phyloP scores from a whole-genome alignment of 192 early-diverging fungal species.

The Kappamyces sp. region DNA sequence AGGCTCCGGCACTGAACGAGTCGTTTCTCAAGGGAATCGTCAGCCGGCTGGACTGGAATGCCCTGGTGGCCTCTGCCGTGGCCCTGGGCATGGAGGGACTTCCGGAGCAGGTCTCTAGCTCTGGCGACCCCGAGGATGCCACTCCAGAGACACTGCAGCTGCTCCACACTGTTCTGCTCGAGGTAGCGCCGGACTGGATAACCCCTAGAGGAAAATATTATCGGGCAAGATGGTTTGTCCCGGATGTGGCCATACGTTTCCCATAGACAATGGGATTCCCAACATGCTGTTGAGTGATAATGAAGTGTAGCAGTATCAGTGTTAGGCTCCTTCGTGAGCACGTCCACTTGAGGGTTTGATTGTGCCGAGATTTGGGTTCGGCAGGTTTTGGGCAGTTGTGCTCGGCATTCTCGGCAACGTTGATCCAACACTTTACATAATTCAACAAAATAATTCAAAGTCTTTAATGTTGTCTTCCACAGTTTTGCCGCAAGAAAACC shows the following conservation, averaged over 20 bases:
- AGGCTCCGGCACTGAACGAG: constrained; percentile 56
- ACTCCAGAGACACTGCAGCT: constrained; percentile 64
- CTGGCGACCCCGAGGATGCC: constrained; percentile 45
- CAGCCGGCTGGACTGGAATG: constrained; percentile 43
- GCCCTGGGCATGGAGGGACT: neutral
- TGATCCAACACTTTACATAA: too few relatives aligned
- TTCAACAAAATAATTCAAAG: too few relatives aligned
- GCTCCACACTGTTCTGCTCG: constrained; percentile 73
- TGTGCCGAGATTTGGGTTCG: too few relatives aligned
- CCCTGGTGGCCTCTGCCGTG: neutral
- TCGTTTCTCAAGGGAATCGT: constrained; percentile 48
- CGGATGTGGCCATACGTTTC: constrained; percentile 83
- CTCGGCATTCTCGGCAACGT: too few relatives aligned
- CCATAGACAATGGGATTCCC: constrained; percentile 89
- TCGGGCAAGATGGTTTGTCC: constrained; percentile 88
- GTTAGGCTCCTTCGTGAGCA: neutral
- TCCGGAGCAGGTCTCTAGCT: neutral
- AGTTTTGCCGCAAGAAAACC: neutral
- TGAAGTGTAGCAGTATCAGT: constrained; percentile 23
- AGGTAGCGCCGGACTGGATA: constrained; percentile 47
- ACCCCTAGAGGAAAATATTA: constrained; percentile 66
- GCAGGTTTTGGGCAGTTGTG: too few relatives aligned
- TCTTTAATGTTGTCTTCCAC: too few relatives aligned
- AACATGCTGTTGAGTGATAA: constrained; percentile 49
- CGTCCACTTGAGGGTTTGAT: neutral